Evolutionary conservation across 352 stramenopile genomes (phyloP).

Genomic region (Pilasporangium apinafurcum): DNA sequence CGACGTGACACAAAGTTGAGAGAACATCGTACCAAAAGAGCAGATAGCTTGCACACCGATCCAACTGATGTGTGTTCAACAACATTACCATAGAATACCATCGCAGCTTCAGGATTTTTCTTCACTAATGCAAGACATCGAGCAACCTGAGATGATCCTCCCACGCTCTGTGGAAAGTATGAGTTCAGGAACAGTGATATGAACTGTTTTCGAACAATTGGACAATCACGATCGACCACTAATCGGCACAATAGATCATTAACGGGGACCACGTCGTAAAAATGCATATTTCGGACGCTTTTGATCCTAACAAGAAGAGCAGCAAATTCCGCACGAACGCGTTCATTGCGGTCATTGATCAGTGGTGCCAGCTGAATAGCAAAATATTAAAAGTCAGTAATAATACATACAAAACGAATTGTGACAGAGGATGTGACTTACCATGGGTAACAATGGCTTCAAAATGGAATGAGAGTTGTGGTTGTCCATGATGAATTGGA

Average conservation of each 20-base stretch:
- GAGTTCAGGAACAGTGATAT: constrained; percentile 82
- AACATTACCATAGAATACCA: constrained; percentile 81
- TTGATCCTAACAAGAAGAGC: constrained; percentile 81
- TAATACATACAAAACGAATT: constrained; percentile 3
- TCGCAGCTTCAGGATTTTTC: constrained; percentile 73
- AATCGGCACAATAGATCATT: constrained; percentile 71
- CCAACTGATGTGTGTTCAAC: constrained; percentile 68
- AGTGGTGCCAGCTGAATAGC: constrained; percentile 53
- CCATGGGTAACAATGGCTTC: constrained; percentile 79
- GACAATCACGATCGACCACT: constrained; percentile 51
- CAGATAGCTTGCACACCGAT: constrained; percentile 77
- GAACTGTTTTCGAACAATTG: constrained; percentile 64
- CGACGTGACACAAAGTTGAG: constrained; percentile 72
- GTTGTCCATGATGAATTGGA: constrained; percentile 85
- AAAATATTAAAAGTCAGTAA: background rate
- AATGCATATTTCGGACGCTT: constrained; percentile 82
- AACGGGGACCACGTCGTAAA: constrained; percentile 81
- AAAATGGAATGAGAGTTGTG: constrained; percentile 81
- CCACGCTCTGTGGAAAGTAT: constrained; percentile 81
- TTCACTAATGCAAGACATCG: constrained; percentile 73
- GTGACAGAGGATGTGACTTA: constrained; percentile 11
- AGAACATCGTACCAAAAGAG: constrained; percentile 66
- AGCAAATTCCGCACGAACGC: constrained; percentile 72
- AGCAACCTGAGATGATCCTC: constrained; percentile 74
- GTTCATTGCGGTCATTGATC: constrained; percentile 82